phyloP scores from a whole-genome alignment of 1,284 basidiomycete species.

The Vanrija sp. region DNA sequence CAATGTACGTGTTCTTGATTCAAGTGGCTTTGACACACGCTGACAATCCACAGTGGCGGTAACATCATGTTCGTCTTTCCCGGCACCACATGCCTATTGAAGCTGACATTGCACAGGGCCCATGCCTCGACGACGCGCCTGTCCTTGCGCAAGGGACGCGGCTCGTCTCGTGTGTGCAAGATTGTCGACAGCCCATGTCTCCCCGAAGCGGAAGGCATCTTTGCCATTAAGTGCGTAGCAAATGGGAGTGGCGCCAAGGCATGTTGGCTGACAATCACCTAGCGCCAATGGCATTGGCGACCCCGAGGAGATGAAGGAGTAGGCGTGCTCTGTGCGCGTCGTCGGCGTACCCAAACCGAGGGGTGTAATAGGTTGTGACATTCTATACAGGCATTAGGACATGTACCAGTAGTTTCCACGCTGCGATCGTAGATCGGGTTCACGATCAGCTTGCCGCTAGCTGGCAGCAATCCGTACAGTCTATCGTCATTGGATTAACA shows the following conservation, averaged over 20 bases:
- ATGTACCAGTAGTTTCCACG: not conserved
- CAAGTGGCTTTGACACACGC: not conserved
- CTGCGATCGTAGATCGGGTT: too few relatives aligned
- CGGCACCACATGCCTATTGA: not conserved
- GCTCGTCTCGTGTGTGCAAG: constrained; percentile 89
- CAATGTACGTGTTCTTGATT: constrained; percentile 56
- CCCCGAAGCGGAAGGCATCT: constrained; percentile 93
- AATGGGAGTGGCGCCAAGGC: not conserved
- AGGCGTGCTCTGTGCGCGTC: not conserved
- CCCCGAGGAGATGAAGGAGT: constrained; percentile 73
- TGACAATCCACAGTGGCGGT: constrained; percentile 57
- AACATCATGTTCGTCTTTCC: constrained; percentile 65
- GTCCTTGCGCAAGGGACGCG: constrained; percentile 89
- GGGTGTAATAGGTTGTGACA: not conserved
- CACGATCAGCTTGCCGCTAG: too few relatives aligned
- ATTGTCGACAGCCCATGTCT: constrained; percentile 98
- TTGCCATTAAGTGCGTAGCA: constrained; percentile 69
- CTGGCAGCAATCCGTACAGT: too few relatives aligned
- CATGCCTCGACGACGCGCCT: constrained; percentile 93
- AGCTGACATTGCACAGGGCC: constrained; percentile 51
- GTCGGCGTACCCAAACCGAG: not conserved
- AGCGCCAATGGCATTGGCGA: constrained; percentile 78
- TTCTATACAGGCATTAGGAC: not conserved
- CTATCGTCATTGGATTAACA: too few relatives aligned
- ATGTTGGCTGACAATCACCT: not conserved